Base-by-base conservation (phyloP, 306 rosid species). In the Rosa multiflora region DNA sequence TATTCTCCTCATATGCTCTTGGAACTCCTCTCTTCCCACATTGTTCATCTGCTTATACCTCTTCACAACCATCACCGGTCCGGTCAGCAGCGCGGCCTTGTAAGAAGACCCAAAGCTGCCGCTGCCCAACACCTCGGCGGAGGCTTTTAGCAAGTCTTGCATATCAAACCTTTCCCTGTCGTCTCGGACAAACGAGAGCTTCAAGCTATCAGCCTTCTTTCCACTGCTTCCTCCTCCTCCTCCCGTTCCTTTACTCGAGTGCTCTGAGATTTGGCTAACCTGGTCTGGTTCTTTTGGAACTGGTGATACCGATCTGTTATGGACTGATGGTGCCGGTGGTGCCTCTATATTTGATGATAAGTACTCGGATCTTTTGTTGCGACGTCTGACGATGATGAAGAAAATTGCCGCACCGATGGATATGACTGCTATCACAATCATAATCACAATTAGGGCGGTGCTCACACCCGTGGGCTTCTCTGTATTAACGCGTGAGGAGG, bases 31-130 rank as follows among this genome's bases (percentile, higher is more conserved):
- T 83, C 53, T 89, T 3, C 90, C 89, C n/a, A 91, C 90, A 75
- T 90, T 91, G 88, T 93, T 96, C 98, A 96, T 91, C 73, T 91
- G 94, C 89, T 89, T 90, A 75, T 86, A 93, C 84, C 97, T 89
- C 88, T 96, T 96, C 78, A 93, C 98, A 71, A 96, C 98, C 81
- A 91, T 91, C 40, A 51, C 72, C 15, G 87, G 80, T 14, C 98
- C 99, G 71, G 32, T 82, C 68, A 12, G 0, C 80, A 96, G 32
- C n/a, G 88, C 84, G 29, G 98, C 97, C 87, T 89, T 96, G 81
- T 96, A 96, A n/a, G 98, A 89, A 76, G 98, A 96, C 40, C 92
- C 97, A 74, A 88, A 91, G 73, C 69, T 79, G 18, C 99, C 98
- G 78, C 93, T 90, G 12, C 99, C 98, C 80, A 96, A 82, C 26